These are phyloP conservation scores for Diversispora eburnea DNA, from an alignment of 192 early-diverging fungal species.

Conservation along the genomic window DNA sequence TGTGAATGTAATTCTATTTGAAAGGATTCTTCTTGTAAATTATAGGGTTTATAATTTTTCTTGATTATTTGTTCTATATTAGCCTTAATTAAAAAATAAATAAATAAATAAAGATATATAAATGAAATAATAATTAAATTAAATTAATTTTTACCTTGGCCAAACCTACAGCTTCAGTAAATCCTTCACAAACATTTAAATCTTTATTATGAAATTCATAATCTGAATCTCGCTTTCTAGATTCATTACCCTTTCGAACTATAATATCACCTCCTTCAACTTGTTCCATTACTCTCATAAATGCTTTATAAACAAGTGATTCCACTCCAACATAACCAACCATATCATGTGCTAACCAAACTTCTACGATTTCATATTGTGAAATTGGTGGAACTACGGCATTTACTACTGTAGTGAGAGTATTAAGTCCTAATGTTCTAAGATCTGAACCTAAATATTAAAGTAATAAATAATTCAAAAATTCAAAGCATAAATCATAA, in stretches of 20 bases:
- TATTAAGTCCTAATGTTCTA: conserved; percentile 43
- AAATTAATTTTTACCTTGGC: conserved; percentile 41
- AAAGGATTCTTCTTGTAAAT: conserved; percentile 20
- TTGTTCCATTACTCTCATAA: conserved; percentile 56
- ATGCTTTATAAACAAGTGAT: conserved; percentile 49
- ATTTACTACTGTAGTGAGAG: conserved; percentile 49
- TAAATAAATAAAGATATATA: background rate
- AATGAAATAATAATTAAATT: background rate
- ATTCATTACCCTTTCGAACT: conserved; percentile 44
- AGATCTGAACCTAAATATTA: conserved; percentile 43
- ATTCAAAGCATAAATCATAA: conserved; percentile 4
- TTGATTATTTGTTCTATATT: conserved; percentile 57
- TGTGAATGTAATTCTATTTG: conserved; percentile 5
- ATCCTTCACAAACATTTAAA: conserved; percentile 56
- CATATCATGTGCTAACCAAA: conserved; percentile 57
- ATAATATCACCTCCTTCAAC: conserved; percentile 57
- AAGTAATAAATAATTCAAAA: background rate
- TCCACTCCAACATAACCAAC: conserved; percentile 55
- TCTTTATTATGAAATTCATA: conserved; percentile 34
- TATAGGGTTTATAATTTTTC: conserved; percentile 39
- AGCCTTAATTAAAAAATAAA: conserved; percentile 35
- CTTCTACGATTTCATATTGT: conserved; percentile 57
- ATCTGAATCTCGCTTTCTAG: conserved; percentile 29
- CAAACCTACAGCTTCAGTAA: conserved; percentile 51
- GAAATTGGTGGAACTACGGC: conserved; percentile 58